These are phyloP conservation scores for Cutaneotrichosporon sp. DNA, from an alignment of 1,284 basidiomycete species.

Conservation along the genomic window DNA sequence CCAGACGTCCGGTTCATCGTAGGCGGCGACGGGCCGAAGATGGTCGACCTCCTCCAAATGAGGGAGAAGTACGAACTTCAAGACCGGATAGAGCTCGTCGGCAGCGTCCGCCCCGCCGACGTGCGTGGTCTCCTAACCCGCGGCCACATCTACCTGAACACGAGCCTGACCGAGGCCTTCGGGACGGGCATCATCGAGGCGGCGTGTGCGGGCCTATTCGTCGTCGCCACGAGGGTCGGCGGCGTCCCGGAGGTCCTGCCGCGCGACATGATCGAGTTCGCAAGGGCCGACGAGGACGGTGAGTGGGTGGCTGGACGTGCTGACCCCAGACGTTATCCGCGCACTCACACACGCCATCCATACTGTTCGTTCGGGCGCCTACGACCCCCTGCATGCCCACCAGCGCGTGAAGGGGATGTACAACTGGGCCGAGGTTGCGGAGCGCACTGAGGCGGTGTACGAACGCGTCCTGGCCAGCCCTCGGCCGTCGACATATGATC, in stretches of 20 bases:
- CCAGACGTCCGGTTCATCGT: constrained; percentile 83
- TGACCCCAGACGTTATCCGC: constrained; percentile 67
- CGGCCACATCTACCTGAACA: constrained; percentile 90
- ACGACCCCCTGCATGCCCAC: constrained; percentile 76
- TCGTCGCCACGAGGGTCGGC: constrained; percentile 90
- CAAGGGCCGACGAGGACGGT: constrained; percentile 79
- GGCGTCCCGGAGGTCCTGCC: constrained; percentile 95
- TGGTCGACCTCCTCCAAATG: constrained; percentile 93
- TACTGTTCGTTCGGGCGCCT: constrained; percentile 62
- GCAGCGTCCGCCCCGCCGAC: constrained; percentile 71
- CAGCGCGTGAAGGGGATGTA: constrained; percentile 76
- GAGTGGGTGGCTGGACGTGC: constrained; percentile 17
- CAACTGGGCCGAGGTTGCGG: constrained; percentile 75
- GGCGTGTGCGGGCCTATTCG: constrained; percentile 87
- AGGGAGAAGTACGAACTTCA: constrained; percentile 83
- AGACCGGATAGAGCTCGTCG: constrained; percentile 84
- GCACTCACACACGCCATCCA: constrained; percentile 75
- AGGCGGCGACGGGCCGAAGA: constrained; percentile 91
- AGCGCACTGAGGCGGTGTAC: constrained; percentile 80
- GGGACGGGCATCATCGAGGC: constrained; percentile 96
- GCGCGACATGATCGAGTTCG: constrained; percentile 87
- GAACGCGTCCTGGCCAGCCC: constrained; percentile 58
- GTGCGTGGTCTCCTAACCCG: constrained; percentile 76
- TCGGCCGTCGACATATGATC: constrained; percentile 62
- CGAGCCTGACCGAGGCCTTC: constrained; percentile 93